Conservation (phyloP, 2,329 filamentous ascomycete species). For the Neopestalotiopsis clavispora region DNA sequence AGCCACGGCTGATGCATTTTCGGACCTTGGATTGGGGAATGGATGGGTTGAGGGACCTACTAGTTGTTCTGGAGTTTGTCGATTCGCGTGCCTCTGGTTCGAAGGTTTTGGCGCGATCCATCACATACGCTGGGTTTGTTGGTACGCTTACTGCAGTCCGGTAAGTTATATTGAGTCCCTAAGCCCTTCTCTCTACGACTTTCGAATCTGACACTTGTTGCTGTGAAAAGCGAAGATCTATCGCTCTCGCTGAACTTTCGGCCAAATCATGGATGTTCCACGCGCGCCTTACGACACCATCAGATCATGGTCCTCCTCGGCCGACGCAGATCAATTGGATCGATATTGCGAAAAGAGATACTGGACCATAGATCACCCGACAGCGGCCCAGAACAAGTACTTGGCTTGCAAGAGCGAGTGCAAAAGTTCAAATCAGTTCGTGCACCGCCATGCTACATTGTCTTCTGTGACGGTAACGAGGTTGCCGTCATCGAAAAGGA, state of each 20-base stretch:
- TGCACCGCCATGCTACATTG: conserved; percentile 59
- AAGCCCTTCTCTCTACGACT: background rate
- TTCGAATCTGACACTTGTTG: conserved; percentile 4
- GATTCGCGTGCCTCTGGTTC: conserved; percentile 33
- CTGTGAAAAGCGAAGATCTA: conserved; percentile 38
- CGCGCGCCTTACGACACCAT: conserved; percentile 48
- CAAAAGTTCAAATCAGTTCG: conserved; percentile 4
- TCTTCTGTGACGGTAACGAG: conserved; percentile 54
- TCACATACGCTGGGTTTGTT: conserved; percentile 58
- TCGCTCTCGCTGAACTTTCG: conserved; percentile 57
- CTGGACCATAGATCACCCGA: conserved; percentile 21
- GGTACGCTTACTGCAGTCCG: conserved; percentile 55
- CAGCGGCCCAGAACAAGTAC: background rate
- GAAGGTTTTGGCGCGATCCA: conserved; percentile 47
- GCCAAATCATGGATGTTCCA: conserved; percentile 48
- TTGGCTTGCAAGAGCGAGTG: conserved; percentile 22
- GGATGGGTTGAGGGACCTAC: conserved; percentile 51
- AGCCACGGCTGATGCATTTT: conserved; percentile 54
- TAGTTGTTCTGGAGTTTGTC: conserved; percentile 58
- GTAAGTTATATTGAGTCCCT: conserved; percentile 26
- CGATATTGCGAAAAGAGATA: conserved; percentile 47
- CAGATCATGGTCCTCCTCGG: conserved; percentile 59
- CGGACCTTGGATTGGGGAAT: conserved; percentile 61
- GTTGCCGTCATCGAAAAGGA: conserved; percentile 63
- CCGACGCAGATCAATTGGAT: conserved; percentile 56